Evolutionary conservation across 805 yeast species (phyloP).

Genomic region (Candida ficus): DNA sequence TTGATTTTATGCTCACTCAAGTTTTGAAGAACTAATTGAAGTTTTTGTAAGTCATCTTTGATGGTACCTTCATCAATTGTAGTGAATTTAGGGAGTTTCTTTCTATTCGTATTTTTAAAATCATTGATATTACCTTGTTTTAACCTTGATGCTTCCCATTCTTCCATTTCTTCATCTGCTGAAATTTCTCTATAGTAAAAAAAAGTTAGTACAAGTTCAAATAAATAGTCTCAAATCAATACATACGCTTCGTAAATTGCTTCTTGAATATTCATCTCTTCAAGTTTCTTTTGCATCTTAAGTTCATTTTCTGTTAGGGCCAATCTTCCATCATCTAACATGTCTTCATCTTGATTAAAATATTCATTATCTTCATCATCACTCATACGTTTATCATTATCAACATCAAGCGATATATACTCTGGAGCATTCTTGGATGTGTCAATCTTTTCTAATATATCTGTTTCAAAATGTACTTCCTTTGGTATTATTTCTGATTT

Average conservation of each 20-base stretch:
- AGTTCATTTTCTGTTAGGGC: slow-evolving; percentile 27
- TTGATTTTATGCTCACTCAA: background rate
- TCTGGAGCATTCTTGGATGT: background rate
- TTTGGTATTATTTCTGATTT: no score
- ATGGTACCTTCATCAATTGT: slow-evolving; percentile 1
- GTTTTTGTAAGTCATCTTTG: background rate
- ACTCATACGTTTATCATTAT: slow-evolving; percentile 18
- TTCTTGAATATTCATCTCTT: slow-evolving; percentile 29
- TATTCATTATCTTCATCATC: slow-evolving; percentile 19
- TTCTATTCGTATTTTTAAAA: background rate
- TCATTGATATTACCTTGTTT: slow-evolving; percentile 11
- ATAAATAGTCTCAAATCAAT: background rate
- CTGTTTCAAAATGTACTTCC: no score
- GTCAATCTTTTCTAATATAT: background rate
- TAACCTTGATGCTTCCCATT: slow-evolving; percentile 17
- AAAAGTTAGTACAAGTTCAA: slow-evolving; percentile 10
- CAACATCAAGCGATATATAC: slow-evolving; percentile 4
- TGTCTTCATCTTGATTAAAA: slow-evolving; percentile 6
- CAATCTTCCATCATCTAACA: slow-evolving; percentile 20
- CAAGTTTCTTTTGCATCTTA: slow-evolving; percentile 21
- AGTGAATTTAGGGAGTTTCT: slow-evolving; percentile 1
- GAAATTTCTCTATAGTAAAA: slow-evolving; percentile 15
- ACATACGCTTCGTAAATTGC: slow-evolving; percentile 28
- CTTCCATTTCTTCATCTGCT: slow-evolving; percentile 18
- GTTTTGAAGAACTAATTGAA: background rate